phyloP scores from a whole-genome alignment of 768 basidiomycete species.

The Wakefieldia striispora region DNA sequence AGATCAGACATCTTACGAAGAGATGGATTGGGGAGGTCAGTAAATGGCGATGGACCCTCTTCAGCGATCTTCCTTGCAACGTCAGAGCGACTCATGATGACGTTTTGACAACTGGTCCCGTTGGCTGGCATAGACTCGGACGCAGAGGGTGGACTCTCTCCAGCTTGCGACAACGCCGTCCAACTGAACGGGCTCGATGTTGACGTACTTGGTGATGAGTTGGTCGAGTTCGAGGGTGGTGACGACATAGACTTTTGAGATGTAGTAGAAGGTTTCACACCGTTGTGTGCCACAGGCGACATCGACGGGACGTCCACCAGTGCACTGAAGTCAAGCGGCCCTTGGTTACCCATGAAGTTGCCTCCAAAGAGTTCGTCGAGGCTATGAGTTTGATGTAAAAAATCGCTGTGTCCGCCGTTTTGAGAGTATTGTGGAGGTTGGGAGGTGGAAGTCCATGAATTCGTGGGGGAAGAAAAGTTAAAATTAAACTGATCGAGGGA shows the following conservation, averaged over 20 bases:
- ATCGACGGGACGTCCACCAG: conserved; percentile 31
- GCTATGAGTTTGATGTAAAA: conserved; percentile 22
- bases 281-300: conserved; percentile 50
- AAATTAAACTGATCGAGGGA: conserved; percentile 44
- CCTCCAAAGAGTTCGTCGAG: conserved; percentile 50
- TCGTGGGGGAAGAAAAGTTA: conserved; percentile 39
- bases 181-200: conserved; percentile 28
- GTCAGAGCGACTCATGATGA: conserved; percentile 44
- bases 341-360: conserved; percentile 32
- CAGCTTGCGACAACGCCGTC: conserved; percentile 22
- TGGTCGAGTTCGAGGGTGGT: conserved; percentile 16
- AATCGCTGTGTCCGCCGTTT: conserved; percentile 19
- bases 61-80: conserved; percentile 47
- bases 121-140: conserved; percentile 27
- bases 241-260: conserved; percentile 19
- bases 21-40: conserved; percentile 19
- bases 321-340: conserved; percentile 33
- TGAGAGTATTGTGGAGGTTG: conserved; percentile 20
- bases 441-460: conserved; percentile 20
- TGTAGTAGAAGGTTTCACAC: conserved; percentile 11
- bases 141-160: conserved; percentile 37
- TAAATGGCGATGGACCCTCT: conserved; percentile 63
- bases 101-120: conserved; percentile 29
- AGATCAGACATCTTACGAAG: conserved; percentile 45
- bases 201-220: conserved; percentile 28